Base-by-base conservation (phyloP, 345 rosid genomes). In the Noccaea caerulescens region DNA sequence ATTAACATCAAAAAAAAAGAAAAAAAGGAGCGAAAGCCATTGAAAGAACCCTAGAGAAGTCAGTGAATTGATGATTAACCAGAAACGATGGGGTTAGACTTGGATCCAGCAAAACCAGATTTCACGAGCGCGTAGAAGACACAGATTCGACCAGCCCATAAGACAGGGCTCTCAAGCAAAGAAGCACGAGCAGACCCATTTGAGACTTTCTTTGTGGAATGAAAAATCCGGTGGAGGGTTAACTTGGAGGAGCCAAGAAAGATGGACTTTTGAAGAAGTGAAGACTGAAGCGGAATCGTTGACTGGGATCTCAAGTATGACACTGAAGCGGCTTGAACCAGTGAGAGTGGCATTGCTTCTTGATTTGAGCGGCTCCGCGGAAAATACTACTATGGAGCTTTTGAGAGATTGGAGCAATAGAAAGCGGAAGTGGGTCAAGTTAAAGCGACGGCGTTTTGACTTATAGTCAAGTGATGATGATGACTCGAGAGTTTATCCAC, bases 101-200 rank as follows among this genome's bases (percentile, higher is more conserved):
- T 85, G 62, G 97, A 90, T 79, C 97, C 98, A 77, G 92, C 98
- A 38, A 86, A 76, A 25, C 98, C 97, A 74, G 86, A 56, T 81
- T 84, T 90, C 70, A 91, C 71, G 13, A 93, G 92, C 0, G 89
- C 96, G 64, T 93, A 93, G 71, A 81, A 93, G 79, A 87, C 75
- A 67, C 86, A 93, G 47, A 88, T 72, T 80, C 98, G 82, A 52
- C 91, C 89, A 46, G 85, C 97, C 98, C 98, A 93, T 45, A 90
- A 52, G 38, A 90, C 71, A 8, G 97, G 97, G 49, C 80, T 71
- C 55, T 90, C 94, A 25, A 87, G 77, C 84, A 93, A 37, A 8
- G 97, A 88, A 50, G 94, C 92, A 58, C 65, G 82, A 10, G 82
- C 34, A 8, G 59, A 68, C 47, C 74, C 56, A 63, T 72, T 12